Evolutionary conservation across 1,139 yeast genomes (phyloP).

Genomic region (Magnusiomyces magnusii): DNA sequence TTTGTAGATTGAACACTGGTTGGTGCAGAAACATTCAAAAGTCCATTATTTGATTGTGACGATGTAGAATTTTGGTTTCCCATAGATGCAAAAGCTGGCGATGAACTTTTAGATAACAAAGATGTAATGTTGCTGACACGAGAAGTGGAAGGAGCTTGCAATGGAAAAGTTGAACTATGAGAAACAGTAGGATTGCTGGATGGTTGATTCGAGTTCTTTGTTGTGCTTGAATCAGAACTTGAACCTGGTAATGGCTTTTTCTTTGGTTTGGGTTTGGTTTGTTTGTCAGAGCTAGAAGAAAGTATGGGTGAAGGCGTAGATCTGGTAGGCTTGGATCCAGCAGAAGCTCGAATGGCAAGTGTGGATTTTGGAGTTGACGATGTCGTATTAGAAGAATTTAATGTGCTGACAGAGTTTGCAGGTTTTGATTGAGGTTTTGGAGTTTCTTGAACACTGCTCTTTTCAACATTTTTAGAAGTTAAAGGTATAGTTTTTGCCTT

Average conservation of each 20-base stretch:
- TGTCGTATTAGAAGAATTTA: neutral
- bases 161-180: too few relatives aligned
- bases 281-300: neutral
- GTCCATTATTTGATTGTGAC: neutral
- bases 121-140: too few relatives aligned
- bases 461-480: neutral
- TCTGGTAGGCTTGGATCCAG: neutral
- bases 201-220: neutral
- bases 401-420: neutral
- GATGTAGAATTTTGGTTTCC: neutral
- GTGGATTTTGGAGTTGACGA: neutral
- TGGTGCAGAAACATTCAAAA: neutral
- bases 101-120: too few relatives aligned
- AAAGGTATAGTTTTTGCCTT: neutral
- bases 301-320: slow-evolving; percentile 1
- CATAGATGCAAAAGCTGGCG: too few relatives aligned
- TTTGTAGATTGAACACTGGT: neutral
- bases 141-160: too few relatives aligned
- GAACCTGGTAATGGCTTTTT: neutral
- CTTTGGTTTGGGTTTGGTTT: neutral
- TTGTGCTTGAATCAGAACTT: neutral
- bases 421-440: neutral
- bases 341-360: neutral
- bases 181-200: too few relatives aligned
- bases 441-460: neutral